A percentile compares a stretch with the other conserved stretches of the same genome.
Conservation (phyloP, 2,329 filamentous ascomycete genomes). For the Moelleriella libera region DNA sequence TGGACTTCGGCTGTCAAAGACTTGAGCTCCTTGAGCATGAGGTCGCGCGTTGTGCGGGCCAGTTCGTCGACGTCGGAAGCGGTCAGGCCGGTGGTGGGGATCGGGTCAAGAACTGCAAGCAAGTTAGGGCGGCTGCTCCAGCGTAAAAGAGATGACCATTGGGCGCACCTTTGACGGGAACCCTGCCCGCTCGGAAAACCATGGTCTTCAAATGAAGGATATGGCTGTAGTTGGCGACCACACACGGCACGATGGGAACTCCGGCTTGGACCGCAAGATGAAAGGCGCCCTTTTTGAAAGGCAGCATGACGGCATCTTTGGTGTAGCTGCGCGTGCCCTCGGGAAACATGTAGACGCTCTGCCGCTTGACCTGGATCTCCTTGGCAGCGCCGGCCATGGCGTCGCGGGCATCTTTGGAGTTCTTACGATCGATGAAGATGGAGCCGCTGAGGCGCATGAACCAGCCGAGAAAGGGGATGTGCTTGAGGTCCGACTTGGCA, state of each 20-base stretch:
- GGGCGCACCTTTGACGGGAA: conserved; percentile 59
- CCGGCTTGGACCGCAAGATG: conserved; percentile 89
- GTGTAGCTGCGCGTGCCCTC: conserved; percentile 90
- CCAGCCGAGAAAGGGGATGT: conserved; percentile 78
- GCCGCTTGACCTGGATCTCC: conserved; percentile 58
- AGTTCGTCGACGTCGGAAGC: conserved; percentile 66
- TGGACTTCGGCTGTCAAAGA: conserved; percentile 36
- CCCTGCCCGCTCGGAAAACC: conserved; percentile 51
- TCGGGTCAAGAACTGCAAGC: conserved; percentile 58
- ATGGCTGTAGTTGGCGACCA: conserved; percentile 67
- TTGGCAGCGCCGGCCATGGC: conserved; percentile 74
- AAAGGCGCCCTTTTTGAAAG: conserved; percentile 99
- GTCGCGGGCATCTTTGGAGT: conserved; percentile 65
- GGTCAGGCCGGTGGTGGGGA: conserved; percentile 60
- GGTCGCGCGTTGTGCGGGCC: conserved; percentile 50
- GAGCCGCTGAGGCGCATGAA: conserved; percentile 82
- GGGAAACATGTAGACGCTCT: conserved; percentile 77
- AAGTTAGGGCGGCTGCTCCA: neutral
- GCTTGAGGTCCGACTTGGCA: conserved; percentile 73
- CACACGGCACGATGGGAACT: conserved; percentile 81
- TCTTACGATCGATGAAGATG: conserved; percentile 90
- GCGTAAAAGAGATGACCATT: neutral
- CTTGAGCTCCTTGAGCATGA: conserved; percentile 59
- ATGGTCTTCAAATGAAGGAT: conserved; percentile 49
- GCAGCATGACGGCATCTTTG: conserved; percentile 64